These are phyloP conservation scores for Sporothrix mexicana DNA, from an alignment of 2,329 filamentous ascomycete species.

Conservation along the genomic window DNA sequence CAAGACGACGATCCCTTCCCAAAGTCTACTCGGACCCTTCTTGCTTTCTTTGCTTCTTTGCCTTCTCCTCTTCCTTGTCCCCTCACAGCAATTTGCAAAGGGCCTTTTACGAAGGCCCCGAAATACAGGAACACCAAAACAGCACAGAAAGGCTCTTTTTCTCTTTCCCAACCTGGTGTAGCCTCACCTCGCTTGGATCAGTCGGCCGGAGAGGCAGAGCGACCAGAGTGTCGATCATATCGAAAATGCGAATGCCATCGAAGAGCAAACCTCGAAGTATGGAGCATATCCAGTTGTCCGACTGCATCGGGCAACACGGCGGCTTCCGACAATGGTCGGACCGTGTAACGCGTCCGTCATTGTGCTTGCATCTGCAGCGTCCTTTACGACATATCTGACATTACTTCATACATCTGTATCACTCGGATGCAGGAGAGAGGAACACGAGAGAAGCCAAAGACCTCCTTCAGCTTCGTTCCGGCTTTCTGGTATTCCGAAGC, in stretches of 20 bases:
- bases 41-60: not conserved
- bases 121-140: not conserved
- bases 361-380: not conserved
- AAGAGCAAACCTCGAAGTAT: too few relatives aligned
- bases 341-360: not conserved
- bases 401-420: not conserved
- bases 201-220: not conserved
- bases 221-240: not conserved
- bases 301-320: slow-evolving; percentile 12
- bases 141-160: not conserved
- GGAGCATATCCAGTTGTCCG: not conserved
- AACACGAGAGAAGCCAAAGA: not conserved
- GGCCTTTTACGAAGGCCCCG: not conserved
- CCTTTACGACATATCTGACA: not conserved
- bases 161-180: slow-evolving; percentile 22
- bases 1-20: slow-evolving; percentile 12
- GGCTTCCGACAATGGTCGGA: not conserved
- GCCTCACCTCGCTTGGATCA: slow-evolving; percentile 16
- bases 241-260: not conserved
- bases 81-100: slow-evolving; percentile 2
- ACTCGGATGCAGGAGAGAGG: not conserved
- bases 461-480: slow-evolving; percentile 12
- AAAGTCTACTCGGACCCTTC: slow-evolving; percentile 2
- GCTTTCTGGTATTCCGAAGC: slow-evolving; percentile 22
- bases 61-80: not conserved